Conservation (phyloP, 768 basidiomycete genomes). For the Cubamyces sp. region DNA sequence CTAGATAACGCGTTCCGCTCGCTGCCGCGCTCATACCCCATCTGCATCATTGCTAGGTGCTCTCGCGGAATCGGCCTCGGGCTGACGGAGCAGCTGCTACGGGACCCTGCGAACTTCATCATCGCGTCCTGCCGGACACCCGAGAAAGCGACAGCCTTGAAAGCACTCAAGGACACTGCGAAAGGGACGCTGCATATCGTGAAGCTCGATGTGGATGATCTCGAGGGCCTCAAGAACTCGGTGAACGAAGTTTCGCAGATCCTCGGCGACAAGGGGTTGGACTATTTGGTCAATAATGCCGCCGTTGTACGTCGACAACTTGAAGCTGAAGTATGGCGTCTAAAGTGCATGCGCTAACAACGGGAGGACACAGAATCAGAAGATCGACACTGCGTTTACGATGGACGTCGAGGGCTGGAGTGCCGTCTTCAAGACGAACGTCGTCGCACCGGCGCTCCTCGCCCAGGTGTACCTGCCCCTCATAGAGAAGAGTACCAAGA, state of each 20-base stretch:
- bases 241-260: conserved; percentile 30
- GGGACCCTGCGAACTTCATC: conserved; percentile 30
- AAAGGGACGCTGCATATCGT: conserved; percentile 39
- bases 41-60: not conserved
- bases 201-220: conserved; percentile 35
- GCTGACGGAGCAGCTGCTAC: conserved; percentile 31
- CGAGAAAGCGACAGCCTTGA: conserved; percentile 27
- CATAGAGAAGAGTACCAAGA: conserved; percentile 36
- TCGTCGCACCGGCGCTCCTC: conserved; percentile 41
- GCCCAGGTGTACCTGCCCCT: conserved; percentile 39
- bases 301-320: conserved; percentile 38
- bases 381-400: conserved; percentile 35
- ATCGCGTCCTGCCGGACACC: conserved; percentile 39
- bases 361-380: conserved; percentile 24
- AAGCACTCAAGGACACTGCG: conserved; percentile 28
- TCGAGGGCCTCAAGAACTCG: conserved; percentile 34
- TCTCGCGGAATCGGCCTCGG: conserved; percentile 38
- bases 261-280: conserved; percentile 36
- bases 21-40: not conserved
- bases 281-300: conserved; percentile 47
- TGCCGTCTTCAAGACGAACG: conserved; percentile 31
- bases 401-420: conserved; percentile 27
- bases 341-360: too few species aligned
- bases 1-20: too few species aligned
- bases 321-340: too few species aligned